Percentiles rank a stretch among this genome's conserved stretches.
These are phyloP conservation scores for Nemania serpens DNA, from an alignment of 2,329 filamentous ascomycete genomes.

Conservation along the genomic window DNA sequence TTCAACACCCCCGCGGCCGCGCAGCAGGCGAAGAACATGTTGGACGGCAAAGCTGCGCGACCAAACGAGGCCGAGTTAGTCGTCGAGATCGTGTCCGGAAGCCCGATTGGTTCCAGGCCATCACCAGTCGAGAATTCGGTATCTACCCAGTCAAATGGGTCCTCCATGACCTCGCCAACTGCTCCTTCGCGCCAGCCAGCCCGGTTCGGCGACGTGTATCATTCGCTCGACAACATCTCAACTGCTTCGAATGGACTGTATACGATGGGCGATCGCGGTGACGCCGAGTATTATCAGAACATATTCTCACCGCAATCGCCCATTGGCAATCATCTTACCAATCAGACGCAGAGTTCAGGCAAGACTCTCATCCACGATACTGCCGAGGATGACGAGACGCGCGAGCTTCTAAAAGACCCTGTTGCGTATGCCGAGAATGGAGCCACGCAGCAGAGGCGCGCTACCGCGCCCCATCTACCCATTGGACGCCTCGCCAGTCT, in stretches of 20 bases:
- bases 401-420: conserved; percentile 72
- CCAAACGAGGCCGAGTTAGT: conserved; percentile 61
- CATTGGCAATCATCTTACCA: conserved; percentile 70
- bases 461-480: conserved; percentile 74
- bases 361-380: conserved; percentile 74
- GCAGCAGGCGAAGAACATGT: conserved; percentile 59
- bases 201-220: conserved; percentile 66
- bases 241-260: conserved; percentile 61
- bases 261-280: conserved; percentile 63
- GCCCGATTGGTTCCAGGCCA: conserved; percentile 48
- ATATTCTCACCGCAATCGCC: conserved; percentile 76
- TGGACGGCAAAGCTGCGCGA: conserved; percentile 60
- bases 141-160: conserved; percentile 48
- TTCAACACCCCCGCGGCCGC: conserved; percentile 60
- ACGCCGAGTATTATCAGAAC: conserved; percentile 63
- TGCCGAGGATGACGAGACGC: conserved; percentile 72
- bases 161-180: conserved; percentile 51
- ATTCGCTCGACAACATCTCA: conserved; percentile 64
- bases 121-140: conserved; percentile 55
- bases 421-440: conserved; percentile 76
- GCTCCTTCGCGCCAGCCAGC: conserved; percentile 57
- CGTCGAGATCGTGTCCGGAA: conserved; percentile 61
- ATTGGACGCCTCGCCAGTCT: conserved; percentile 70
- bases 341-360: conserved; percentile 63
- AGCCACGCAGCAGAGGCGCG: conserved; percentile 62